Evolutionary conservation across 805 yeast genomes (phyloP), one percentile per base, ranked within the genome.

Genomic region (Saturnispora diversa): DNA sequence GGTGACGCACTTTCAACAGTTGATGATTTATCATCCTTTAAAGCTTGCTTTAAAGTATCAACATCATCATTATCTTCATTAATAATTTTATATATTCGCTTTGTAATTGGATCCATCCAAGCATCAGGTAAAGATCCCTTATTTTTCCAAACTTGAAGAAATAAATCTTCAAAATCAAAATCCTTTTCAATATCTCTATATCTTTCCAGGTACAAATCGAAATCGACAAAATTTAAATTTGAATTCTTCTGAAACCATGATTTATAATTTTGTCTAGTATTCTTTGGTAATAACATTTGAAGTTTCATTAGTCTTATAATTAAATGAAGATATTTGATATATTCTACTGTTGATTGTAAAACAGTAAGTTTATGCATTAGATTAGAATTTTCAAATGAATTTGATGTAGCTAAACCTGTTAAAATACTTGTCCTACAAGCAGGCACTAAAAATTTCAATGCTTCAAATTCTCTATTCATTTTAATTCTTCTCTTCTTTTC

Each of bases 391-490:
- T 58, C 63, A 31, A 62, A 57, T 31, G 49, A 54, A 9, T 40
- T 37, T 30, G 54, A 48, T 28, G 53, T 55, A 29, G 43, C 47
- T 21, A 57, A 47, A 7, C 58, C 58, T 21, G 48, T 49, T 11
- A 55, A 41, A 11, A 61, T 62, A 23, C 72, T 68, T 24, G 69
- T 65, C 37, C 87, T 65, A 55, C 94, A 84, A 10, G 90, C 87
- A 1, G 94, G 94, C 13, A 84, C 77, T 38, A 84, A 59, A 51
- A 70, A 77, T 55, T 84, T 81, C 48, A 84, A 68, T 1, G 88
- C 85, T 55, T 83, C 92, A 54, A 83, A 84, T 58, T 84, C 92
- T 40, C 87, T 65, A 58, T 84, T 84, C 68, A 84, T 81, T 54
- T 82, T 81, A 39, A 80, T 72, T 45, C 94, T 64, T 49, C 94